Conservation (phyloP, 2,329 filamentous ascomycete genomes). For the Pseudomassariella vexata region DNA sequence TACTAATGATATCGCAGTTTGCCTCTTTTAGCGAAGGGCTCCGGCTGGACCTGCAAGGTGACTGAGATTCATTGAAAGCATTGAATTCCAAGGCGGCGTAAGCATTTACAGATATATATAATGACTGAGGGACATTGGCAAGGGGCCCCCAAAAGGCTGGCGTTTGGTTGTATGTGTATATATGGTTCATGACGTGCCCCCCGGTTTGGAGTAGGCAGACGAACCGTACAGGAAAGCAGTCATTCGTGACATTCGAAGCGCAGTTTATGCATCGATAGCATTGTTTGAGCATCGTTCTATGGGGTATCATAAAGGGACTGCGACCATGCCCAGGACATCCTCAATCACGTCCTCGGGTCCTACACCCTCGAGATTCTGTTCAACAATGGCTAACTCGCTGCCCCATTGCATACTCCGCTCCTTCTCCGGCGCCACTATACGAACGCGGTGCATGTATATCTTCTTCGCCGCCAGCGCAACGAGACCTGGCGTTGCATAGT, state of each 20-base stretch:
- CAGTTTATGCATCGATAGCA: slow-evolving; percentile 1
- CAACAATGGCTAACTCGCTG: slow-evolving; percentile 67
- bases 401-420: slow-evolving; percentile 94
- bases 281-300: slow-evolving; percentile 1
- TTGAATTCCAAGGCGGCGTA: slow-evolving; percentile 4
- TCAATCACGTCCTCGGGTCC: slow-evolving; percentile 59
- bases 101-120: slow-evolving; percentile 10
- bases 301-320: slow-evolving; percentile 43
- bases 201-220: background rate
- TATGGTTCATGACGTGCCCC: slow-evolving; percentile 1
- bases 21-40: slow-evolving; percentile 72
- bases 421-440: slow-evolving; percentile 60
- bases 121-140: slow-evolving; percentile 7
- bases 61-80: slow-evolving; percentile 60
- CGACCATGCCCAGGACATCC: slow-evolving; percentile 54
- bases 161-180: slow-evolving; percentile 7
- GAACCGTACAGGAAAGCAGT: too few relatives aligned
- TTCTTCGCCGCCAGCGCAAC: slow-evolving; percentile 79
- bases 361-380: slow-evolving; percentile 56
- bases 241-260: background rate
- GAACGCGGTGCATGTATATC: slow-evolving; percentile 79
- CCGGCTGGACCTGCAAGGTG: slow-evolving; percentile 87
- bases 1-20: slow-evolving; percentile 52
- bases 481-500: slow-evolving; percentile 78
- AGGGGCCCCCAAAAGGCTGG: slow-evolving; percentile 1